These are phyloP conservation scores for Simplicillium sp. DNA, from an alignment of 2,329 filamentous ascomycete genomes.

Conservation along the genomic window DNA sequence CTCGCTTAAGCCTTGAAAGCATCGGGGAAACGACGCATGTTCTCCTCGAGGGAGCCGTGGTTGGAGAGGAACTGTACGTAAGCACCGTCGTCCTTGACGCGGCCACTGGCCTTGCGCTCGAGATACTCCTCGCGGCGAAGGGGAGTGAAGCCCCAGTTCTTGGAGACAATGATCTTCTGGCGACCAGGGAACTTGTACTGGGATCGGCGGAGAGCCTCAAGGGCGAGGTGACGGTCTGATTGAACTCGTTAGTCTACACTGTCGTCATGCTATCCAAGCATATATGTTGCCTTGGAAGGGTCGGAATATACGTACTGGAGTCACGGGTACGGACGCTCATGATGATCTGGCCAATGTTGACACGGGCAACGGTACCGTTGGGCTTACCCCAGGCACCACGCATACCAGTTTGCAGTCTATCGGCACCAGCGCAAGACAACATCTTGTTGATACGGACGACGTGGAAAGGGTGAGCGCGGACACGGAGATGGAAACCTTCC, in stretches of 20 bases:
- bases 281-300: not conserved
- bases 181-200: constrained; percentile 99
- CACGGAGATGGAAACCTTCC: constrained; percentile 65
- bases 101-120: constrained; percentile 85
- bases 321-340: constrained; percentile 96
- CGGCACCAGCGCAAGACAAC: constrained; percentile 99
- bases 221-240: constrained; percentile 76
- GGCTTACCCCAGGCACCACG: constrained; percentile 99
- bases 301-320: constrained; percentile 51
- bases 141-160: constrained; percentile 99
- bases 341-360: constrained; percentile 99
- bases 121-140: constrained; percentile 97
- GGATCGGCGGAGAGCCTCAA: constrained; percentile 96
- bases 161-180: constrained; percentile 99
- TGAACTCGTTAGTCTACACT: constrained; percentile 7
- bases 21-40: constrained; percentile 91
- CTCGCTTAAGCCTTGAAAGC: constrained; percentile 60
- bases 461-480: constrained; percentile 96
- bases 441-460: constrained; percentile 99
- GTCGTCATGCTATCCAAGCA: not conserved
- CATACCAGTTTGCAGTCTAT: constrained; percentile 99
- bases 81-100: constrained; percentile 93
- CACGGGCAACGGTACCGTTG: constrained; percentile 96
- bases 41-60: constrained; percentile 75
- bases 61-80: constrained; percentile 99